Conservation (phyloP, 2,329 filamentous ascomycete species). For the Didymella pinodella region DNA sequence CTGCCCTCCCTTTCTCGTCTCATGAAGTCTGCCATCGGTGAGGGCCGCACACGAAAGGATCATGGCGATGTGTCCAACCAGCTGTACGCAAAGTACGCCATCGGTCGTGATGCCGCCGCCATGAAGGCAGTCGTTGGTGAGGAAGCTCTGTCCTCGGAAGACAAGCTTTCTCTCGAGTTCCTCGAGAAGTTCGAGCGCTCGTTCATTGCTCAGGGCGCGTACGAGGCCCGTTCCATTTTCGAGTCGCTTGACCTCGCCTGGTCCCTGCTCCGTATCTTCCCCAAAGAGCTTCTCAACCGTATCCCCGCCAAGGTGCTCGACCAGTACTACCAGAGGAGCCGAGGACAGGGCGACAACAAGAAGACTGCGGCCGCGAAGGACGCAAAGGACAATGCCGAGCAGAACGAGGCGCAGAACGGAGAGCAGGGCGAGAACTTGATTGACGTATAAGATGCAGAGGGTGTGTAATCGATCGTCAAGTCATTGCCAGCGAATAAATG, state of each 20-base stretch:
- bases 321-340: conserved; percentile 59
- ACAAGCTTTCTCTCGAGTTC: conserved; percentile 98
- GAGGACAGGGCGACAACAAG: conserved; percentile 50
- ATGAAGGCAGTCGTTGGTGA: conserved; percentile 99
- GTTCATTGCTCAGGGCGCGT: conserved; percentile 90
- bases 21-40: conserved; percentile 99
- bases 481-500: conserved; percentile 26
- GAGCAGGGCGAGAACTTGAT: conserved; percentile 51
- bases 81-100: conserved; percentile 99
- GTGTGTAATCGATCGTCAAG: conserved; percentile 11
- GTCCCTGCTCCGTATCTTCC: conserved; percentile 95
- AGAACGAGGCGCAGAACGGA: conserved; percentile 26
- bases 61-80: conserved; percentile 99
- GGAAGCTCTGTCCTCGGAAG: conserved; percentile 92
- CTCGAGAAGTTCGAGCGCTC: conserved; percentile 97
- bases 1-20: conserved; percentile 96
- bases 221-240: conserved; percentile 89
- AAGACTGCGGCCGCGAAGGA: conserved; percentile 51
- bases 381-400: conserved; percentile 54
- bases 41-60: conserved; percentile 94
- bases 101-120: conserved; percentile 94
- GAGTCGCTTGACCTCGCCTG: conserved; percentile 96
- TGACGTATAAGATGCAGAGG: conserved; percentile 41
- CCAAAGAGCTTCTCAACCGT: conserved; percentile 96
- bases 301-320: conserved; percentile 63